Percentiles rank a stretch among this genome's conserved stretches.
Evolutionary conservation across 2,329 filamentous ascomycete species (phyloP).

Genomic region (Sporothrix brasiliensis): DNA sequence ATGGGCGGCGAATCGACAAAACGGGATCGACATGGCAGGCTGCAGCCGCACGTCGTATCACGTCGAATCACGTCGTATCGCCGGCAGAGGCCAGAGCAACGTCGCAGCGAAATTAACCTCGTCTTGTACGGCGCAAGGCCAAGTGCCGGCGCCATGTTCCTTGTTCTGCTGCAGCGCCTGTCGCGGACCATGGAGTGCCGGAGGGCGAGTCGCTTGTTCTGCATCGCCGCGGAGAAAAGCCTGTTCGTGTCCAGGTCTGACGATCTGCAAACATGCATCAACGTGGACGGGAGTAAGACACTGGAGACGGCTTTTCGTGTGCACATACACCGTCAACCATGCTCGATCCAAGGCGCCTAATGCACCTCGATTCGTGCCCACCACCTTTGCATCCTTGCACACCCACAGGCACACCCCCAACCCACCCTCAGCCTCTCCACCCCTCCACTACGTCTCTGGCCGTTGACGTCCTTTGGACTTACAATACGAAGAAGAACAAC

Average conservation of each 20-base stretch:
- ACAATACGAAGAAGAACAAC: neutral
- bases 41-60: neutral
- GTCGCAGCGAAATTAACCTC: neutral
- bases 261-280: too few relatives aligned
- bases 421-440: constrained; percentile 13
- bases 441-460: neutral
- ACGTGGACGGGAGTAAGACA: too few relatives aligned
- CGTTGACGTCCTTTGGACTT: too few relatives aligned
- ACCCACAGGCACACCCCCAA: neutral
- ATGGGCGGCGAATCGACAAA: too few relatives aligned
- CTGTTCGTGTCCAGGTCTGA: neutral
- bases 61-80: neutral
- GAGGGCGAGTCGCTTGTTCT: neutral
- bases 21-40: neutral
- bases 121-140: neutral
- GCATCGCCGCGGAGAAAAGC: neutral
- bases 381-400: neutral
- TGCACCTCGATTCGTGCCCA: neutral
- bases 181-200: neutral
- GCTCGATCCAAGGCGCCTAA: too few relatives aligned
- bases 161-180: constrained; percentile 5
- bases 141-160: constrained; percentile 17
- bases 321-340: too few relatives aligned
- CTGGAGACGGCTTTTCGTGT: too few relatives aligned
- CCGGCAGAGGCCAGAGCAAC: constrained; percentile 7